phyloP scores from a whole-genome alignment of 768 basidiomycete species.

The Boletales sp. region DNA sequence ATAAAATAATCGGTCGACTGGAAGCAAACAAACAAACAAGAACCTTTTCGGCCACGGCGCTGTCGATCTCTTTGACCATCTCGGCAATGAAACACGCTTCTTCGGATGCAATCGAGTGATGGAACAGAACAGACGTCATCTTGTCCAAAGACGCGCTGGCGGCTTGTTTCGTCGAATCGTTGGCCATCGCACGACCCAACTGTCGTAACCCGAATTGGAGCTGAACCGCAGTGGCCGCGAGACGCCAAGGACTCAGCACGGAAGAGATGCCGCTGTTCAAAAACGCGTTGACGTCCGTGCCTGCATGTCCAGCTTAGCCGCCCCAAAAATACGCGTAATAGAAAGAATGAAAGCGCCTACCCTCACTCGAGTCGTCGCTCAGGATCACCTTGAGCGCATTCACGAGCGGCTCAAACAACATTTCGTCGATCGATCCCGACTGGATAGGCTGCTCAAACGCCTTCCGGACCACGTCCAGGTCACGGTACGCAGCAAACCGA shows the following conservation, averaged over 20 bases:
- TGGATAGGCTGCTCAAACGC: constrained; percentile 65
- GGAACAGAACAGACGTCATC: constrained; percentile 64
- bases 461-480: constrained; percentile 64
- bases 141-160: constrained; percentile 65
- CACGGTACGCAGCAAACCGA: constrained; percentile 70
- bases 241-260: constrained; percentile 78
- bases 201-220: constrained; percentile 74
- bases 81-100: constrained; percentile 84
- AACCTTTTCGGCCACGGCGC: constrained; percentile 66
- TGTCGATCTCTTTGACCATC: constrained; percentile 69
- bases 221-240: constrained; percentile 76
- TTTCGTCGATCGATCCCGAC: constrained; percentile 44
- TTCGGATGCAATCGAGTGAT: constrained; percentile 69
- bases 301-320: constrained; percentile 5
- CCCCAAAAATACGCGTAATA: no score
- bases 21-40: neutral
- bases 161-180: constrained; percentile 45
- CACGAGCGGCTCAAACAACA: constrained; percentile 58
- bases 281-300: constrained; percentile 44
- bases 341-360: constrained; percentile 33
- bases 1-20: neutral
- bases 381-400: constrained; percentile 65
- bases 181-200: constrained; percentile 62
- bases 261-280: constrained; percentile 62
- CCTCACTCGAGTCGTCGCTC: constrained; percentile 51